A percentile compares a stretch with the other conserved stretches of the same genome.
These are phyloP conservation scores for Russula foetens DNA, from an alignment of 768 basidiomycete genomes.

Conservation along the genomic window DNA sequence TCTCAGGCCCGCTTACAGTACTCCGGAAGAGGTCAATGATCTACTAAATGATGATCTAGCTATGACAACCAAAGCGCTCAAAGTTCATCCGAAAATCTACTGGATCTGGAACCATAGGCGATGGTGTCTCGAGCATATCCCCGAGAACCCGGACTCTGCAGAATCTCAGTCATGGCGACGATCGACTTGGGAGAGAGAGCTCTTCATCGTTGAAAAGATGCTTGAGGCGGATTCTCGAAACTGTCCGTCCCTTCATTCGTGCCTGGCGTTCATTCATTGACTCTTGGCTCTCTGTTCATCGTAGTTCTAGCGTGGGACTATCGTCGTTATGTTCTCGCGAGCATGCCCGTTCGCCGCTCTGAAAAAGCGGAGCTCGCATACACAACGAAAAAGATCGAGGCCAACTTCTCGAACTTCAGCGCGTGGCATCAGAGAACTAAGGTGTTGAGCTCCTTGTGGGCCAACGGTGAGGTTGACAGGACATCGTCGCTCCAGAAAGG, in stretches of 20 bases:
- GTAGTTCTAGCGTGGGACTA: constrained; percentile 95
- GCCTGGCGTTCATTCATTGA: neutral
- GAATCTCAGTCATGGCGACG: constrained; percentile 63
- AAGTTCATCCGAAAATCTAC: constrained; percentile 89
- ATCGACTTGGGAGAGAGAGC: constrained; percentile 75
- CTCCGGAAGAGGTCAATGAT: constrained; percentile 51
- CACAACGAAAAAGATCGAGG: constrained; percentile 84
- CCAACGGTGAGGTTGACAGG: constrained; percentile 42
- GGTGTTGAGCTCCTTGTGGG: constrained; percentile 61
- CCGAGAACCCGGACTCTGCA: constrained; percentile 54
- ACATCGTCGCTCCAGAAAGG: constrained; percentile 61
- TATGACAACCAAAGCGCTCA: constrained; percentile 75
- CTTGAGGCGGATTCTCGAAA: constrained; percentile 87
- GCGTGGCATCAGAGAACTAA: constrained; percentile 98
- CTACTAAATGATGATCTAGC: constrained; percentile 65
- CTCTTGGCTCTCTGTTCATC: neutral
- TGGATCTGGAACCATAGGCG: constrained; percentile 98
- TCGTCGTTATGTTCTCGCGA: constrained; percentile 73
- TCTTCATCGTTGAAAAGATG: constrained; percentile 87
- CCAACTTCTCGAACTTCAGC: constrained; percentile 95
- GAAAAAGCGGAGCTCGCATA: constrained; percentile 69
- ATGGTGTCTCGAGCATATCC: constrained; percentile 90
- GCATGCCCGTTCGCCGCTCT: constrained; percentile 51
- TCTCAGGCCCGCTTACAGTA: constrained; percentile 31
- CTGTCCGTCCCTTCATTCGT: constrained; percentile 47